phyloP scores from a whole-genome alignment of 352 stramenopile species.

The Stramenopiles sp. region DNA sequence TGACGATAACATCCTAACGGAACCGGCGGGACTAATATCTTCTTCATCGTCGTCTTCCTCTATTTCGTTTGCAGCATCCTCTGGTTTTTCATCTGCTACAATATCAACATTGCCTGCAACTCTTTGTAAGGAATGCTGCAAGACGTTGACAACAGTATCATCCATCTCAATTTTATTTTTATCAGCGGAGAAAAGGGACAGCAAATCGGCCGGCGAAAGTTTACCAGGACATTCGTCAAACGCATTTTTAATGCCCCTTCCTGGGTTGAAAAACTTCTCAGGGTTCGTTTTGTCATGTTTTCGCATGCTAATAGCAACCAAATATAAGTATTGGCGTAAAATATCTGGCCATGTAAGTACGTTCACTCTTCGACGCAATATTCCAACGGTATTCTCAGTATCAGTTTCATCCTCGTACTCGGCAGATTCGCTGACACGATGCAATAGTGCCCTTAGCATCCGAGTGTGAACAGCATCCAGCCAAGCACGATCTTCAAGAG shows the following conservation, averaged over 20 bases:
- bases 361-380: neutral
- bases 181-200: neutral
- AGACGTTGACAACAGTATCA: neutral
- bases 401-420: neutral
- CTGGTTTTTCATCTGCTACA: too few species aligned
- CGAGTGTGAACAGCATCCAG: neutral
- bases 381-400: neutral
- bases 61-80: neutral
- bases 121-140: neutral
- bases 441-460: neutral
- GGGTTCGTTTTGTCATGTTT: neutral
- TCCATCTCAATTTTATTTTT: neutral
- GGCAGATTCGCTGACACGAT: neutral
- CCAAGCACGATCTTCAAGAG: neutral
- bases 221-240: neutral
- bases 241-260: neutral
- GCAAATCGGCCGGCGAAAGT: neutral
- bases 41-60: neutral
- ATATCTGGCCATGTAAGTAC: neutral
- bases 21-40: neutral
- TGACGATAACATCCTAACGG: neutral
- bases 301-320: neutral
- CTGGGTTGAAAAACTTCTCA: neutral
- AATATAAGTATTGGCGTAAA: neutral
- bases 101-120: neutral